Base-by-base conservation (phyloP, 257 asterid species). In the Petrea volubilis region DNA sequence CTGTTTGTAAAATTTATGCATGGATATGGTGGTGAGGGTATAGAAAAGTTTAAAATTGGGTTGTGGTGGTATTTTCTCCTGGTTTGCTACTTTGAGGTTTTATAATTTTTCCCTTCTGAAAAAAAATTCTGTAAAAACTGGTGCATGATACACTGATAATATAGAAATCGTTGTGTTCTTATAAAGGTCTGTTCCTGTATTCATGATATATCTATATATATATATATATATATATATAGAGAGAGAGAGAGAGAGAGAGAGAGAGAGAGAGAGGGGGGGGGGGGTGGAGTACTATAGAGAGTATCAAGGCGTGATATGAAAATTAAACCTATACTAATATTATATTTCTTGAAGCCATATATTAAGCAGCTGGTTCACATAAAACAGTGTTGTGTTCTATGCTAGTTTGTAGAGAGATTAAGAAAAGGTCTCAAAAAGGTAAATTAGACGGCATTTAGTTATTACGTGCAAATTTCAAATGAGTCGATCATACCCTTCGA, bases 401-500 rank as follows among this genome's bases (percentile, higher is more conserved):
- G 23, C 49, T 46, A 15, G 68, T 50, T 23, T 60, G n/a, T n/a
- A n/a, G n/a, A n/a, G n/a, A n/a, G n/a, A n/a, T n/a, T n/a, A n/a
- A n/a, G n/a, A 34, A 23, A 21, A 40, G 46, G 38, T 33, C 17
- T 61, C 20, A 27, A 23, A 61, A 8, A 23, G 28, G 72, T 17
- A 9, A 31, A 15, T n/a, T n/a, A n/a, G n/a, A n/a, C n/a, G n/a
- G n/a, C n/a, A n/a, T n/a, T n/a, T n/a, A n/a, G n/a, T 44, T 64
- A 58, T 31, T 50, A 65, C 7, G 24, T 25, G 49, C 41, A 61
- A 53, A 51, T 44, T 31, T 77, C 72, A 79, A 72, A 70, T 73
- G 53, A 75, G 28, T 27, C 78, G 85, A 70, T 78, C 86, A 56
- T 90, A 75, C 23, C 87, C 84, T 77, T 79, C 88, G 62, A 84